Conservation (phyloP, 1,284 basidiomycete genomes). For the Naganishia sp. region DNA sequence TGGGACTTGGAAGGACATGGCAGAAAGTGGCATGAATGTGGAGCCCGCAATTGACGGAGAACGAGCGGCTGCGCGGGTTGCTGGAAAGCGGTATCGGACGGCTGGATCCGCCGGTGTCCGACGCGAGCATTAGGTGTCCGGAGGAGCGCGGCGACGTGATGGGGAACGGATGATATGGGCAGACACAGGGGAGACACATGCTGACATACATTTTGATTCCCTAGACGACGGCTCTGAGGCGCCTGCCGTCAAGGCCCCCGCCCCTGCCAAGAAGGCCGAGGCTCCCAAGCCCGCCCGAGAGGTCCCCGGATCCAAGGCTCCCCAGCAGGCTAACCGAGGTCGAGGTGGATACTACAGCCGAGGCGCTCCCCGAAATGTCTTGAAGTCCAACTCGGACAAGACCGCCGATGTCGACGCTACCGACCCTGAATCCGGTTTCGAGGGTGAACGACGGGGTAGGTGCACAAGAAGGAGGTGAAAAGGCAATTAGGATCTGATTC, state of each 20-base stretch:
- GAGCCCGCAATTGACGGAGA: too few species aligned
- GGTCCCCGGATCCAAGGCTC: conserved; percentile 37
- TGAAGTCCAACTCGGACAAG: conserved; percentile 28
- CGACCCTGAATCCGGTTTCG: conserved; percentile 49
- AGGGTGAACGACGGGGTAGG: conserved; percentile 53
- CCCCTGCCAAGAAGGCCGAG: conserved; percentile 31
- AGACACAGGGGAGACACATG: too few species aligned
- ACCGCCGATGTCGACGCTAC: conserved; percentile 39
- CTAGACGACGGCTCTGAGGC: conserved; percentile 34
- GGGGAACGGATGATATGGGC: too few species aligned
- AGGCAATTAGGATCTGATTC: background rate
- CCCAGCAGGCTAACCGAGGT: conserved; percentile 39
- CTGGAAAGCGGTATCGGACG: too few species aligned
- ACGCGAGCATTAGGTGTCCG: background rate
- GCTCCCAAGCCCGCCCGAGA: conserved; percentile 39
- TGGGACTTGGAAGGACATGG: background rate
- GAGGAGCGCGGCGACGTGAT: too few species aligned
- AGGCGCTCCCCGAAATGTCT: conserved; percentile 47
- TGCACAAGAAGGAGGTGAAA: background rate
- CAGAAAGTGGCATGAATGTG: background rate
- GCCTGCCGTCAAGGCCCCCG: conserved; percentile 28
- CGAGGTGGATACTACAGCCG: conserved; percentile 46
- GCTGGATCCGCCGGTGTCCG: too few species aligned
- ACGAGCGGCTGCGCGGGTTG: too few species aligned
- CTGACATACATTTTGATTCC: conserved; percentile 11